Evolutionary conservation across 352 stramenopile species (phyloP), one percentile per base, ranked within the genome.

Genomic region (Thraustotheca clavata): DNA sequence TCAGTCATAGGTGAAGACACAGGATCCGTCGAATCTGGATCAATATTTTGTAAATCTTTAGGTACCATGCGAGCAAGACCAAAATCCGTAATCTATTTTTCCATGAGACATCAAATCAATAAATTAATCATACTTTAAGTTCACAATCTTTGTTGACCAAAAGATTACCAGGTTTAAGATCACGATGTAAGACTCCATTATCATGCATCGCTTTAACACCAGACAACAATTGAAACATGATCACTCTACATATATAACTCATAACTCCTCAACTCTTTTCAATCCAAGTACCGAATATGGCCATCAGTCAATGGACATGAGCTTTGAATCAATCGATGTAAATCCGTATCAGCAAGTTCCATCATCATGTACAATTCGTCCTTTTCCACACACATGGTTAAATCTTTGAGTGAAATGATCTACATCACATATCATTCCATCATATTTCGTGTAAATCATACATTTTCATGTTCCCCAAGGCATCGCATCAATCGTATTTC

Each of bases 341-440:
- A 76, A 69, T 98, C 92, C 18, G 86, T 97, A 71, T 98, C 93
- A 3, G 94, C 86, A 26, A 97, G 76, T 69, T 97, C 89, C 92
- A 98, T 98, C 71, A 97, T 94, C 75, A 98, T 97, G 72, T 98
- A 98, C 31, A 98, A 75, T 73, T 97, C 92, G 69, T 98, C 90
- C 55, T 96, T 91, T 41, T 86, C 74, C 52, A 97, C 86, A 62
- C 90, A 95, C 71, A 95, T 89, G 65, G 83, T 91, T 68, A 96
- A 71, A 67, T 96, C 86, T 60, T 92, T 90, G 38, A 95, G 71
- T 18, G 80, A 88, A 62, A 97, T 92, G 70, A 97, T 91, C 81
- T 92, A 62, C n/a, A 31, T 60, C 20, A 69, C 6, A 65, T 22
- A 16, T 65, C 26, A 32, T 62, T 32, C 69, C 9, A 26, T 1